phyloP scores from a whole-genome alignment of 2,329 filamentous ascomycete species.

The Sarocladium oryzae region DNA sequence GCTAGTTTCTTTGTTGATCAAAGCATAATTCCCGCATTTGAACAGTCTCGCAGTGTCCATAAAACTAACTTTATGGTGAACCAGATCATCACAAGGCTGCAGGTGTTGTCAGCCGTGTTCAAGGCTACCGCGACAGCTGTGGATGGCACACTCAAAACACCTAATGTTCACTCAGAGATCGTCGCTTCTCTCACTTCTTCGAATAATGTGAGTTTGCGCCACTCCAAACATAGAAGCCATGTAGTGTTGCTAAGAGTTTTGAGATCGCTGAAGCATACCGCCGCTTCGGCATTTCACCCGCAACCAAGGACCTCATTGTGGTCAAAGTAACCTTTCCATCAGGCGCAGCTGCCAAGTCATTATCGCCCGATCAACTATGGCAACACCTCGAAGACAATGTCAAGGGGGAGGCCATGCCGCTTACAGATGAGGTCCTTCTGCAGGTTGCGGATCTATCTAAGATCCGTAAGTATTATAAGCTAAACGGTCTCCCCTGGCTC shows the following conservation, averaged over 20 bases:
- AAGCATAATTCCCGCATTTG: too few relatives aligned
- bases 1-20: too few relatives aligned
- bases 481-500: conserved; percentile 54
- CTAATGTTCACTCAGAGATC: conserved; percentile 84
- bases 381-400: conserved; percentile 56
- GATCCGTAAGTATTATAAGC: conserved; percentile 81
- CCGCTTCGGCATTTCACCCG: conserved; percentile 71
- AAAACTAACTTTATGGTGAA: neutral
- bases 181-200: conserved; percentile 74
- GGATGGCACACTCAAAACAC: conserved; percentile 61
- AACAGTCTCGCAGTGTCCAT: too few relatives aligned
- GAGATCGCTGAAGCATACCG: conserved; percentile 91
- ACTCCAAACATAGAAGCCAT: neutral
- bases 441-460: conserved; percentile 57
- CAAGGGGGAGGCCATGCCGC: conserved; percentile 50
- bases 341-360: conserved; percentile 19
- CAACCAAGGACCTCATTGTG: conserved; percentile 66
- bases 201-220: conserved; percentile 58
- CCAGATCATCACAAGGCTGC: conserved; percentile 64
- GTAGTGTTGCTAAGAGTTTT: neutral
- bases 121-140: conserved; percentile 64
- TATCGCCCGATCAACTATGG: conserved; percentile 41
- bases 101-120: conserved; percentile 70
- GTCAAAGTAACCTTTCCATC: conserved; percentile 61
- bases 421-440: conserved; percentile 58